These are phyloP conservation scores for Mortierella sp. DNA, from an alignment of 371 early-diverging fungal genomes.

Conservation along the genomic window DNA sequence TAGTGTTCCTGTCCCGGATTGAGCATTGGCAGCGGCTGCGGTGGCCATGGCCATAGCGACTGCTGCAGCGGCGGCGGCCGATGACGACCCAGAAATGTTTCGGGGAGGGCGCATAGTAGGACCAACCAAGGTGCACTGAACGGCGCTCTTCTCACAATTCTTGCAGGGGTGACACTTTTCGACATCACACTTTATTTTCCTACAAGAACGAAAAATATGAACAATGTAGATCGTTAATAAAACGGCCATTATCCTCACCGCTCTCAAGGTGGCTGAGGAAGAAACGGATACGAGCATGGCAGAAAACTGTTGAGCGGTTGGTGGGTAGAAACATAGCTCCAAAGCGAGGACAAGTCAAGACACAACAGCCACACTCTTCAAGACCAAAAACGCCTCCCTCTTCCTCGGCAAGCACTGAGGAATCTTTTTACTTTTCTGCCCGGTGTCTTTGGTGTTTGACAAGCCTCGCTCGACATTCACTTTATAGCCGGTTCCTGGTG, in stretches of 20 bases:
- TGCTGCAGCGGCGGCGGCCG: slow-evolving; percentile 53
- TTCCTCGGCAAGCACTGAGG: neutral
- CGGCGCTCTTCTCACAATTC: slow-evolving; percentile 48
- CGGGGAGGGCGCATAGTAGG: slow-evolving; percentile 54
- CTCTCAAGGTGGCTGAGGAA: too few relatives aligned
- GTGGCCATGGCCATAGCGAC: slow-evolving; percentile 49
- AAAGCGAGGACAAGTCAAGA: neutral
- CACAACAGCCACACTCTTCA: neutral
- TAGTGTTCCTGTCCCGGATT: slow-evolving; percentile 12
- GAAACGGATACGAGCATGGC: neutral
- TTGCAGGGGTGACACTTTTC: slow-evolving; percentile 46
- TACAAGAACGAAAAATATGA: slow-evolving; percentile 7
- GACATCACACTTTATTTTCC: slow-evolving; percentile 57
- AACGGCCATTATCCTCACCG: neutral
- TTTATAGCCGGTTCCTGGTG: too few relatives aligned
- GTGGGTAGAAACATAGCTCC: neutral
- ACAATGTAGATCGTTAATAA: neutral
- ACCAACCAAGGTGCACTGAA: slow-evolving; percentile 51
- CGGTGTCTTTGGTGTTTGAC: neutral
- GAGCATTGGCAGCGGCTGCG: slow-evolving; percentile 36
- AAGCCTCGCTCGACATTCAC: neutral
- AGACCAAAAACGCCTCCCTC: neutral
- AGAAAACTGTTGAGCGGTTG: neutral
- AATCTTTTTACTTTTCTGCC: neutral
- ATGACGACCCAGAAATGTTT: slow-evolving; percentile 45